Conservation (phyloP, 1,284 basidiomycete genomes). For the Rhodotorula glutinis region DNA sequence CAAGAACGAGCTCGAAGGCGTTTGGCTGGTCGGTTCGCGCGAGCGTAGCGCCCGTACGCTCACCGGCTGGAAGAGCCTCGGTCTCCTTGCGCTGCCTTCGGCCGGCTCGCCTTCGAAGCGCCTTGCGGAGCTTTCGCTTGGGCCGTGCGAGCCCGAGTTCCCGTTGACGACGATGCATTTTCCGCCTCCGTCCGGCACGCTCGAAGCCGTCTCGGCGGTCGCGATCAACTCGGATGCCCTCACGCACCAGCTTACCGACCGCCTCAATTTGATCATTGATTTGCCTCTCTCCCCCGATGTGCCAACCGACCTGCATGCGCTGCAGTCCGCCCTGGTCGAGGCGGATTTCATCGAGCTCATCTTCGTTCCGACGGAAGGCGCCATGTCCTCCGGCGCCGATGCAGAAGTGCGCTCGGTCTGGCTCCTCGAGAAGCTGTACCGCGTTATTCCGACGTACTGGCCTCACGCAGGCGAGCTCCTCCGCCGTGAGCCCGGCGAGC, state of each 20-base stretch:
- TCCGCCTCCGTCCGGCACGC: not conserved
- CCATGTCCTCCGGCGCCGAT: not conserved
- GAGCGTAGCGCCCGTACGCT: not conserved
- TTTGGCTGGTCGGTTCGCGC: constrained; percentile 1
- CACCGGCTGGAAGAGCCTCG: constrained; percentile 1
- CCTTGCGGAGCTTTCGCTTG: constrained; percentile 6
- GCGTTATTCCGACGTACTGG: constrained; percentile 16
- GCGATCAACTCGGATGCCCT: too few relatives aligned
- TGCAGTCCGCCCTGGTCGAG: constrained; percentile 10
- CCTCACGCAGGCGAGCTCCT: not conserved
- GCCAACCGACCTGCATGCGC: not conserved
- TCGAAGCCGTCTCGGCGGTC: not conserved
- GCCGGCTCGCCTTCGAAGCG: not conserved
- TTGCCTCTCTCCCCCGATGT: not conserved
- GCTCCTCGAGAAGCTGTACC: constrained; percentile 6
- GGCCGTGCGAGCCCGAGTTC: constrained; percentile 2
- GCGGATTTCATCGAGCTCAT: constrained; percentile 15
- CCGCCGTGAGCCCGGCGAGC: constrained; percentile 11
- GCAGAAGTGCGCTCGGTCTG: not conserved
- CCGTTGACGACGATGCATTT: constrained; percentile 1
- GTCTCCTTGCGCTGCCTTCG: not conserved
- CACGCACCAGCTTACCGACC: not conserved
- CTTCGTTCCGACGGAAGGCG: not conserved
- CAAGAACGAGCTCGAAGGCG: not conserved
- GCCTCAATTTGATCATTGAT: not conserved